phyloP scores from a whole-genome alignment of 129 eudicot species.

The Ambrosia trifida region DNA sequence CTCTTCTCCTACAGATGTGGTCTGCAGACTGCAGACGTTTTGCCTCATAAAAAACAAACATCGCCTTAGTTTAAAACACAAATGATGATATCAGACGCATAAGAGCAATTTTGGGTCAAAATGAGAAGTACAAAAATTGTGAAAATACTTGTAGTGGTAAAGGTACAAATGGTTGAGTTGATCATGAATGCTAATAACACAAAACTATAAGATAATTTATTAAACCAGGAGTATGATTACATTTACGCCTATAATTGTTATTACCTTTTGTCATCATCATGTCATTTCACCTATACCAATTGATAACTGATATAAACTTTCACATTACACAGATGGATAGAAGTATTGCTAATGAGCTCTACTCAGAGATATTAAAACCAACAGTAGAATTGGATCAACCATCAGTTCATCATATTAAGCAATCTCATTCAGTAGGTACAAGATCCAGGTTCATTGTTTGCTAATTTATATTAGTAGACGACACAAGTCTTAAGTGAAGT shows the following conservation, averaged over 20 bases:
- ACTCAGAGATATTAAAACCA: constrained; percentile 37
- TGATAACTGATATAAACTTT: background rate
- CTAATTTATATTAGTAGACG: constrained; percentile 3
- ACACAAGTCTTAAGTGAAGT: background rate
- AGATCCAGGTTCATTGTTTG: background rate
- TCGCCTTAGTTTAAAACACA: background rate
- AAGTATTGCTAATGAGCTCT: constrained; percentile 43
- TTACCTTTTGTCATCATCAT: background rate
- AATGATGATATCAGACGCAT: background rate
- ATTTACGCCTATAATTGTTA: background rate
- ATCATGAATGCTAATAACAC: background rate
- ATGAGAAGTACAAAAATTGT: background rate
- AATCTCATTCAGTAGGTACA: constrained; percentile 14
- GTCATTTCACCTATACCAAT: background rate
- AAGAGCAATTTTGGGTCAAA: background rate
- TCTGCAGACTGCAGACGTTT: too few species aligned
- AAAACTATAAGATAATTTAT: background rate
- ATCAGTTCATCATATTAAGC: constrained; percentile 20
- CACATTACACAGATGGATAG: constrained; percentile 33
- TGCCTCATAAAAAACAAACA: too few species aligned
- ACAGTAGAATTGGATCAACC: constrained; percentile 25
- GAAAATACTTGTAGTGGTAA: background rate
- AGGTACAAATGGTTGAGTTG: background rate
- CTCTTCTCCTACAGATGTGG: too few species aligned
- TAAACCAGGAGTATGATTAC: background rate